A percentile compares a stretch with the other conserved stretches of the same genome.
phyloP scores from a whole-genome alignment of 2,329 filamentous ascomycete species.

The Pseudogymnoascus sp. region DNA sequence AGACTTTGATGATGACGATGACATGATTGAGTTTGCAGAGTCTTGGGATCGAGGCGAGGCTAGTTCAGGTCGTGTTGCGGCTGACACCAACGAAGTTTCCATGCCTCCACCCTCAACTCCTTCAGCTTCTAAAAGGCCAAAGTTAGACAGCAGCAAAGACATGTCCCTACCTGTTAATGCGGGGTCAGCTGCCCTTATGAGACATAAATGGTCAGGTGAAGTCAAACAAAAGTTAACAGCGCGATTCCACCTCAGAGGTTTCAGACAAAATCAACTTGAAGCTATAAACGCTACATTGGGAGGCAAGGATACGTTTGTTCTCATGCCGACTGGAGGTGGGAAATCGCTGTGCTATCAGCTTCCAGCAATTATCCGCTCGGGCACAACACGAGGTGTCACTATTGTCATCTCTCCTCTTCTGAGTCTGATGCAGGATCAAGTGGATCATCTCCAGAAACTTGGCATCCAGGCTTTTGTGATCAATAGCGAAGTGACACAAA shows the following conservation, averaged over 20 bases:
- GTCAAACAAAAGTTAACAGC: conserved; percentile 75
- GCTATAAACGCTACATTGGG: conserved; percentile 88
- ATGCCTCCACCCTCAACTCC: neutral
- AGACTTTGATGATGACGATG: conserved; percentile 28
- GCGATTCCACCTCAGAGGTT: conserved; percentile 76
- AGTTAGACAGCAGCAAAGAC: conserved; percentile 15
- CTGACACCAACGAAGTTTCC: neutral
- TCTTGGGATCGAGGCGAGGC: conserved; percentile 34
- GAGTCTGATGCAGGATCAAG: conserved; percentile 96
- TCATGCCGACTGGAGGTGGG: conserved; percentile 96
- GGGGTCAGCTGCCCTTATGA: conserved; percentile 47
- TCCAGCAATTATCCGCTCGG: conserved; percentile 74
- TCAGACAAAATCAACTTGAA: conserved; percentile 85
- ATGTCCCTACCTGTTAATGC: conserved; percentile 27
- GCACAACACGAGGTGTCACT: conserved; percentile 78
- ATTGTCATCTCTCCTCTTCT: conserved; percentile 91
- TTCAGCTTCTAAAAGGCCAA: conserved; percentile 14
- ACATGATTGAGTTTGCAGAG: conserved; percentile 36
- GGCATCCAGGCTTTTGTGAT: conserved; percentile 74
- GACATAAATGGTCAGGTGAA: conserved; percentile 76
- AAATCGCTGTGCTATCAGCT: conserved; percentile 97
- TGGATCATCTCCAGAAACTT: conserved; percentile 68
- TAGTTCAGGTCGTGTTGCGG: conserved; percentile 14
- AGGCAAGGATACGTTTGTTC: conserved; percentile 84
- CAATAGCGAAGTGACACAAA: conserved; percentile 64